phyloP scores from a whole-genome alignment of 208 protist genomes.

The Balamuthia mandrillaris region DNA sequence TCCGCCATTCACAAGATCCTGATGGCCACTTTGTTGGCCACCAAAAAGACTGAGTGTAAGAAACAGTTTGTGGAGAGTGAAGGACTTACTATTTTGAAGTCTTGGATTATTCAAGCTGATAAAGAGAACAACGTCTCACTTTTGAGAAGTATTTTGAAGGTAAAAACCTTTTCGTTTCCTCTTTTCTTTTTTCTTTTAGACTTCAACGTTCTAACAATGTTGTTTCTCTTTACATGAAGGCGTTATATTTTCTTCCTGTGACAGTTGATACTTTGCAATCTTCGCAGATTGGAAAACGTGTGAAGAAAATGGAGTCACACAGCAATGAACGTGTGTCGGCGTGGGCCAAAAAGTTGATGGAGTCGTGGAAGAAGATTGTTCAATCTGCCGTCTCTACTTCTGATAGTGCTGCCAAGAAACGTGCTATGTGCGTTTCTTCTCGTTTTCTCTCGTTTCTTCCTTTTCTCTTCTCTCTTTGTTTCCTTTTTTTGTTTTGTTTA shows the following conservation, averaged over 20 bases:
- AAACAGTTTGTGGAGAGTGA: constrained; percentile 12
- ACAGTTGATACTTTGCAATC: neutral
- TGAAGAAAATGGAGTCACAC: constrained; percentile 2
- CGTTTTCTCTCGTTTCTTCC: neutral
- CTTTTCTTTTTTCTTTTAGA: too few relatives aligned
- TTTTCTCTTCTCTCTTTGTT: too few relatives aligned
- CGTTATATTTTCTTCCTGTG: constrained; percentile 10
- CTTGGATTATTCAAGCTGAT: neutral
- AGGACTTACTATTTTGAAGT: neutral
- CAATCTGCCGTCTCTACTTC: neutral
- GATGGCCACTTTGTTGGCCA: too few relatives aligned
- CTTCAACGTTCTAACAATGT: too few relatives aligned
- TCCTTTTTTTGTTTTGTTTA: too few relatives aligned
- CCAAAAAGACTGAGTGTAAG: too few relatives aligned
- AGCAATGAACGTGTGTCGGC: neutral
- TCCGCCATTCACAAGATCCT: too few relatives aligned
- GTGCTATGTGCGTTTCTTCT: too few relatives aligned
- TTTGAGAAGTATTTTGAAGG: neutral
- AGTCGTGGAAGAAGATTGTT: neutral
- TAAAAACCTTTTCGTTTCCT: too few relatives aligned
- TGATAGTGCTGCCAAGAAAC: neutral
- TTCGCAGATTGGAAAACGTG: constrained; percentile 1
- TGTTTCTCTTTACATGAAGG: too few relatives aligned
- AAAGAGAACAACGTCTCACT: constrained; percentile 5
- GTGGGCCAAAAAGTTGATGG: constrained; percentile 18